phyloP scores from a whole-genome alignment of 306 rosid species.

The Vachellia collinsii region DNA sequence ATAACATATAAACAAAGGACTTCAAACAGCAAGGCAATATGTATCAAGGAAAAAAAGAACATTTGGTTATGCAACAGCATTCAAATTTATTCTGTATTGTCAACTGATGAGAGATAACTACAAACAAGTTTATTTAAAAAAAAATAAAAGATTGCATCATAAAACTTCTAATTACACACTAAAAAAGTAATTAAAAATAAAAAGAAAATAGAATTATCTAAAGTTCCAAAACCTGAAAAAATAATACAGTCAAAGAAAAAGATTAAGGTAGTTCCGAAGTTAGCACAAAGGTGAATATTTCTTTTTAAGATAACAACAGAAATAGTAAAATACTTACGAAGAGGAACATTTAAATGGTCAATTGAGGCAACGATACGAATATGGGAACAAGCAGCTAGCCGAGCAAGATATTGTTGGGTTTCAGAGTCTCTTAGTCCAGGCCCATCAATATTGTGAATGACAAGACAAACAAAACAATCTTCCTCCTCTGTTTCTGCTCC shows the following conservation, averaged over 20 bases:
- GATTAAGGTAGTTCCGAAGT: constrained; percentile 14
- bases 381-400: constrained; percentile 74
- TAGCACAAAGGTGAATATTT: constrained; percentile 17
- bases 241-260: constrained; percentile 4
- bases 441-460: constrained; percentile 90
- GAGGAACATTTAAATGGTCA: constrained; percentile 86
- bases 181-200: constrained; percentile 6
- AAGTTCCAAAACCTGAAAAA: constrained; percentile 20
- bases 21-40: constrained; percentile 2
- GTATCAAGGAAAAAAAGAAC: constrained; percentile 19
- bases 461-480: constrained; percentile 59
- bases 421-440: constrained; percentile 87
- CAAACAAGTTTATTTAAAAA: not conserved
- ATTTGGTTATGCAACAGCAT: constrained; percentile 8
- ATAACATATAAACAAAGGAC: constrained; percentile 9
- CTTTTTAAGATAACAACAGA: constrained; percentile 3
- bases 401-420: constrained; percentile 77
- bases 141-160: not conserved
- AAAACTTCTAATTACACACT: constrained; percentile 2
- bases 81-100: not conserved
- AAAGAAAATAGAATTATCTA: not conserved
- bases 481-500: constrained; percentile 54
- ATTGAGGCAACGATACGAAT: constrained; percentile 76
- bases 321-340: constrained; percentile 58
- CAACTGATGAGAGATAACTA: not conserved